These are phyloP conservation scores for Hawksworthiomyces lignivorus DNA, from an alignment of 2,329 filamentous ascomycete species.

Conservation along the genomic window DNA sequence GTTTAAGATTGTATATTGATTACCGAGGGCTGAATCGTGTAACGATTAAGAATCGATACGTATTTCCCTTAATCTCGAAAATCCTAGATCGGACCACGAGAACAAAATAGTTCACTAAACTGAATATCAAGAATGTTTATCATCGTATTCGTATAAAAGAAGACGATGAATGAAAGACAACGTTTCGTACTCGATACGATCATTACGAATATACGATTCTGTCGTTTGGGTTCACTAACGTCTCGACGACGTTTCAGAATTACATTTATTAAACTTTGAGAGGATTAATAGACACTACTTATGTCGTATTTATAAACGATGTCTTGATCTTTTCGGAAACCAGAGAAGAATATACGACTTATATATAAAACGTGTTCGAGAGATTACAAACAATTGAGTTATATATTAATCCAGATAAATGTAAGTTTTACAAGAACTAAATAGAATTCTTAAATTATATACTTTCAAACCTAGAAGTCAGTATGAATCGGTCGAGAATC, in stretches of 20 bases:
- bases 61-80: too few relatives aligned
- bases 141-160: neutral
- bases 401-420: too few relatives aligned
- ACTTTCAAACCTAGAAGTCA: neutral
- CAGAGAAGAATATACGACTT: conserved; percentile 1
- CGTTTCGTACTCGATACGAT: neutral
- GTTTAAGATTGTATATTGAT: too few relatives aligned
- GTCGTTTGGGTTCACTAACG: neutral
- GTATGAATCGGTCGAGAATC: neutral
- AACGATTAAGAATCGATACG: too few relatives aligned
- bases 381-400: neutral
- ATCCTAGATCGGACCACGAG: too few relatives aligned
- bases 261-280: too few relatives aligned
- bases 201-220: neutral
- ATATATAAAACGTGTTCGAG: conserved; percentile 1
- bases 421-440: neutral
- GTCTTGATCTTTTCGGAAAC: neutral
- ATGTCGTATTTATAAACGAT: conserved; percentile 4
- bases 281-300: too few relatives aligned
- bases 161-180: neutral
- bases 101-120: too few relatives aligned
- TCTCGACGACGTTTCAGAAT: too few relatives aligned
- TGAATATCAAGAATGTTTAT: neutral
- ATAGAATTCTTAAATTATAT: neutral
- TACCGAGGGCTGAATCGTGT: too few relatives aligned